A percentile compares a stretch with the other conserved stretches of the same genome.
These are phyloP conservation scores for Lactifluus volemus DNA, from an alignment of 768 basidiomycete genomes.

Conservation along the genomic window DNA sequence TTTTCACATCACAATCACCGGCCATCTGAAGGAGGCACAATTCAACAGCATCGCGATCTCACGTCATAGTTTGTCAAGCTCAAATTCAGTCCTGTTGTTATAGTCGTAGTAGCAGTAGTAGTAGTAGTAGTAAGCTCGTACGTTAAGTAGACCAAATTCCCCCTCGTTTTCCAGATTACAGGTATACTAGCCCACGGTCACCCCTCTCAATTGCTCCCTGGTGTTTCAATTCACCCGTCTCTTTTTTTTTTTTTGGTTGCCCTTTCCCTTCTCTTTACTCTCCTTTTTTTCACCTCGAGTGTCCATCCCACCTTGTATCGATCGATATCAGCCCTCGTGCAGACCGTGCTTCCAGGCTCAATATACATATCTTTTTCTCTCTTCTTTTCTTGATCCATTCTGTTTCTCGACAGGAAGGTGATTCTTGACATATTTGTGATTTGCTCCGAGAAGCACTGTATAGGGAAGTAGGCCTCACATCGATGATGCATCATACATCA, in stretches of 20 bases:
- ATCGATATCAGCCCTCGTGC: slow-evolving; percentile 9
- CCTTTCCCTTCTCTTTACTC: not conserved
- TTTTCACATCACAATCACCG: slow-evolving; percentile 22
- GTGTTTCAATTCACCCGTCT: not conserved
- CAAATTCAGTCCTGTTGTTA: slow-evolving; percentile 11
- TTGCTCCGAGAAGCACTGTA: no score
- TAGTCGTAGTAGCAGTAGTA: not conserved
- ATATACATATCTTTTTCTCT: not conserved
- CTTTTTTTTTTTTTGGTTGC: not conserved
- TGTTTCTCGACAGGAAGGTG: no score
- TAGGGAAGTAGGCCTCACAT: no score
- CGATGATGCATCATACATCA: no score
- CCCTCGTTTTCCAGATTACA: slow-evolving; percentile 4
- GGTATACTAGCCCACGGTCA: slow-evolving; percentile 17
- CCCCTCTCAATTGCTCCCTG: not conserved
- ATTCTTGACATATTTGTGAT: not conserved
- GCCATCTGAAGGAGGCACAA: slow-evolving; percentile 71
- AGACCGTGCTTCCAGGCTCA: slow-evolving; percentile 8
- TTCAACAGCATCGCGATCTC: slow-evolving; percentile 23
- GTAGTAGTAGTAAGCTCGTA: slow-evolving; percentile 14
- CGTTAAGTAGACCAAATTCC: slow-evolving; percentile 7
- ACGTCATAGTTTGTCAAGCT: slow-evolving; percentile 17
- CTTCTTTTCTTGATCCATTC: not conserved
- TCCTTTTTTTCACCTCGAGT: no score
- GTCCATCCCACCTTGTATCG: slow-evolving; percentile 8